Base-by-base conservation (phyloP, 1,284 basidiomycete genomes). In the Malassezia sympodialis region DNA sequence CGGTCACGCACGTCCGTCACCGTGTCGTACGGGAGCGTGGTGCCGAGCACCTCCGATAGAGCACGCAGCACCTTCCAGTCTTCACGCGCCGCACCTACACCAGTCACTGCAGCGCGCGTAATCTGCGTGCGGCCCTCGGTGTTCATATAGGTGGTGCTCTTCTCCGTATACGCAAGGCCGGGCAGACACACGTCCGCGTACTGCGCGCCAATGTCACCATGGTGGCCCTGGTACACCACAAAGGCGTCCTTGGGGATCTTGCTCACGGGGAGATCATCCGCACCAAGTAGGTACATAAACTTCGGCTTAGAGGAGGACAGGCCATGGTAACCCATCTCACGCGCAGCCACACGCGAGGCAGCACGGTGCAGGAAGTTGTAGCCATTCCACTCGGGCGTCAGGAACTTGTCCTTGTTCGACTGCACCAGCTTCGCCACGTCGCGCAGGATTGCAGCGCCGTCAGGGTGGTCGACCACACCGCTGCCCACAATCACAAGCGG, bases 21-120 rank as follows among this genome's bases (percentile, higher is more conserved):
- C 66, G 93, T 88, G 69, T 96, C 89, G 75, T 99, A 98, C 0
- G 90, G 90, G 58, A 98, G 74, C 21, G 87, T 83, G 2, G 77
- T 71, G 40, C 84, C 87, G 35, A 90, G 69, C 34, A 91, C 80
- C 76, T 98, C 94, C n/a, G 88, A 90, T 2, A 98, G 78, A 0
- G 93, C 94, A 59, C 90, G 86, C 62, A 98, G 80, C 69, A 98
- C 89, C 82, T 98, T 96, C 94, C 94, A 99, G 76, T 98, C 94
- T 77, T 98, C 94, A 49, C 94, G 80, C 3, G 89, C 83, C 2
- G 90, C 88, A 53, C 91, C 94, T 15, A 94, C 93, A 32, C 90
- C 87, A n/a, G 86, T 83, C 1, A 99, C 90, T 21, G 93, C 93
- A 10, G 88, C 85, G 49, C 94, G 82, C 39, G 90, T 90, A 23